These are phyloP conservation scores for Fennellomyces sp. DNA, from an alignment of 371 early-diverging fungal genomes.

Conservation along the genomic window DNA sequence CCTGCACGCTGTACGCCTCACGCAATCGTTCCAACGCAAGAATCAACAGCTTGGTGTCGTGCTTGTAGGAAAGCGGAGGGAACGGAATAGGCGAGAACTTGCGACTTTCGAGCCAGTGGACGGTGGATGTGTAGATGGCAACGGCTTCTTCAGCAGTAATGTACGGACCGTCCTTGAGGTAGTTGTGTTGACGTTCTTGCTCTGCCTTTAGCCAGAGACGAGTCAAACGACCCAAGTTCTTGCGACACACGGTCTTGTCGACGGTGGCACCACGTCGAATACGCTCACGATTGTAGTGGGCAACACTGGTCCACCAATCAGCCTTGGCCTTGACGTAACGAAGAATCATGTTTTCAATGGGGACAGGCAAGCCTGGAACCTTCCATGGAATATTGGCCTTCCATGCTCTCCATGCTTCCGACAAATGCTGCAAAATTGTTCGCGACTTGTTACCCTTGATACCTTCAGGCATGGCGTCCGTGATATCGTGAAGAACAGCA, in stretches of 20 bases:
- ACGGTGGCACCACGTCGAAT: conserved; percentile 99
- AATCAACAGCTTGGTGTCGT: conserved; percentile 96
- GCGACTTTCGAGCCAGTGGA: conserved; percentile 98
- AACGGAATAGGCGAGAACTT: conserved; percentile 98
- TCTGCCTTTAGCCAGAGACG: conserved; percentile 99
- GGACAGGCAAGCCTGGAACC: conserved; percentile 96
- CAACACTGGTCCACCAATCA: conserved; percentile 99
- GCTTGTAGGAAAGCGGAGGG: conserved; percentile 98
- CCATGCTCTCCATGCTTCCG: conserved; percentile 99
- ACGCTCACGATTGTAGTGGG: conserved; percentile 98
- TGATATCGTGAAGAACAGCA: conserved; percentile 96
- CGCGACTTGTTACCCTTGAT: conserved; percentile 95
- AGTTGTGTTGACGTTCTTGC: conserved; percentile 98
- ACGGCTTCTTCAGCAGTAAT: conserved; percentile 97
- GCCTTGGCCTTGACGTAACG: conserved; percentile 98
- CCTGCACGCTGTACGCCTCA: conserved; percentile 96
- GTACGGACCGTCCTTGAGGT: conserved; percentile 98
- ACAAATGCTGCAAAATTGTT: conserved; percentile 96
- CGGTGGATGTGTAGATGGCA: conserved; percentile 96
- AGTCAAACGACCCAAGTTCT: conserved; percentile 98
- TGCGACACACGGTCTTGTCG: conserved; percentile 97
- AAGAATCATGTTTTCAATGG: conserved; percentile 98
- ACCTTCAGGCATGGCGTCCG: conserved; percentile 98
- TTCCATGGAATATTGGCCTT: conserved; percentile 99
- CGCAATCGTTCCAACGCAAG: conserved; percentile 95